Percentiles rank a stretch among this genome's conserved stretches.
Evolutionary conservation across 2,329 filamentous ascomycete genomes (phyloP).

Genomic region (Exophiala oligosperma): DNA sequence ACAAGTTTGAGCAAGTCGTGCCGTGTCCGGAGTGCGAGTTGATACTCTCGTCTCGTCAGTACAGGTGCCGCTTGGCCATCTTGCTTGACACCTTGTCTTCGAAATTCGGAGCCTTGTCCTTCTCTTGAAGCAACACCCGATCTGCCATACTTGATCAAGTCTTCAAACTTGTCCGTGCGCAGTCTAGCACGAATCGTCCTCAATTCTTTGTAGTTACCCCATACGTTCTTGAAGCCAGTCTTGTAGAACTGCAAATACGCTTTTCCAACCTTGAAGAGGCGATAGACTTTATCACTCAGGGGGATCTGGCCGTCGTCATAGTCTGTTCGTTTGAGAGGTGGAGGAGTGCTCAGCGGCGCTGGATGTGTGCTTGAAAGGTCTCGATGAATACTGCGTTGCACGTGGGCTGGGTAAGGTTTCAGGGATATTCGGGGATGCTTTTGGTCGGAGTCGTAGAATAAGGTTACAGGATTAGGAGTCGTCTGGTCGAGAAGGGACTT

Average conservation of each 20-base stretch:
- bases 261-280: constrained; percentile 62
- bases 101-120: neutral
- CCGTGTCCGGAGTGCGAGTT: constrained; percentile 66
- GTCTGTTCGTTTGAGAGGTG: neutral
- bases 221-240: constrained; percentile 73
- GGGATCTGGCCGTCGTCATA: constrained; percentile 1
- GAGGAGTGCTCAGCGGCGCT: neutral
- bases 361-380: constrained; percentile 1
- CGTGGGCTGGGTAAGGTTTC: neutral
- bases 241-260: constrained; percentile 87
- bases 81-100: neutral
- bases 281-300: constrained; percentile 34
- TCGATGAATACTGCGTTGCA: neutral
- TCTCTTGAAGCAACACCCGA: neutral
- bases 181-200: constrained; percentile 48
- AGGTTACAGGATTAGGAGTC: neutral
- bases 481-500: neutral
- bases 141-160: neutral
- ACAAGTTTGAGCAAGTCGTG: constrained; percentile 78
- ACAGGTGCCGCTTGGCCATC: constrained; percentile 26
- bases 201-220: constrained; percentile 57
- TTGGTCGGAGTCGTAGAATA: neutral
- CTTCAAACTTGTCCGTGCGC: neutral
- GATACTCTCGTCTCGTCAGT: constrained; percentile 66
- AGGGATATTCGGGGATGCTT: neutral